Conservation (phyloP, 495 filamentous ascomycete genomes). For the Tricharina praecox region DNA sequence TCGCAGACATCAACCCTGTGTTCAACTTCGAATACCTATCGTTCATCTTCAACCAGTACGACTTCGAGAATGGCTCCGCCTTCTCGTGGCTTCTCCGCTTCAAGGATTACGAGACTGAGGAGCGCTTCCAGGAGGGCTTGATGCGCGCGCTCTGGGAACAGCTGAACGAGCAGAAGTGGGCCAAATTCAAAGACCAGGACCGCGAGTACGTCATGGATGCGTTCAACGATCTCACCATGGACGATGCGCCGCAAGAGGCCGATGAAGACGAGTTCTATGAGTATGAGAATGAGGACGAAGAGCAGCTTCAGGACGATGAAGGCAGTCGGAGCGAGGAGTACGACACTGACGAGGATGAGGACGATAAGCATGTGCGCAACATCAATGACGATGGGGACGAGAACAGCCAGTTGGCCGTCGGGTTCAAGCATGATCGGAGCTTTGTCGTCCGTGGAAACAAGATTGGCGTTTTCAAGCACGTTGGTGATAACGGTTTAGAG, state of each 20-base stretch:
- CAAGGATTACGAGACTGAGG: slow-evolving; percentile 59
- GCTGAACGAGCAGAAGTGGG: slow-evolving; percentile 87
- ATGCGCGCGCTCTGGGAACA: slow-evolving; percentile 97
- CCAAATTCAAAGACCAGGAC: slow-evolving; percentile 77
- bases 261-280: slow-evolving; percentile 48
- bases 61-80: slow-evolving; percentile 54
- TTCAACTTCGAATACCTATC: slow-evolving; percentile 98
- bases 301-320: slow-evolving; percentile 44
- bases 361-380: slow-evolving; percentile 48
- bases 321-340: slow-evolving; percentile 61
- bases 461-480: slow-evolving; percentile 98
- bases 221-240: slow-evolving; percentile 87
- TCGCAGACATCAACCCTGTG: slow-evolving; percentile 87
- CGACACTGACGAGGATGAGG: slow-evolving; percentile 79
- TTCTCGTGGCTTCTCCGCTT: slow-evolving; percentile 95
- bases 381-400: slow-evolving; percentile 61
- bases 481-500: slow-evolving; percentile 74
- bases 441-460: slow-evolving; percentile 94
- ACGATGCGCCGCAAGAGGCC: slow-evolving; percentile 48
- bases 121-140: slow-evolving; percentile 80
- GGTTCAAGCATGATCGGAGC: slow-evolving; percentile 91
- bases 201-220: slow-evolving; percentile 88
- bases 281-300: no score
- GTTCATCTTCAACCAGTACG: slow-evolving; percentile 97
- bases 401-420: slow-evolving; percentile 93